Percentiles rank a stretch among this genome's conserved stretches.
phyloP scores from a whole-genome alignment of 805 yeast genomes.

The Lipomyces mesembrius region DNA sequence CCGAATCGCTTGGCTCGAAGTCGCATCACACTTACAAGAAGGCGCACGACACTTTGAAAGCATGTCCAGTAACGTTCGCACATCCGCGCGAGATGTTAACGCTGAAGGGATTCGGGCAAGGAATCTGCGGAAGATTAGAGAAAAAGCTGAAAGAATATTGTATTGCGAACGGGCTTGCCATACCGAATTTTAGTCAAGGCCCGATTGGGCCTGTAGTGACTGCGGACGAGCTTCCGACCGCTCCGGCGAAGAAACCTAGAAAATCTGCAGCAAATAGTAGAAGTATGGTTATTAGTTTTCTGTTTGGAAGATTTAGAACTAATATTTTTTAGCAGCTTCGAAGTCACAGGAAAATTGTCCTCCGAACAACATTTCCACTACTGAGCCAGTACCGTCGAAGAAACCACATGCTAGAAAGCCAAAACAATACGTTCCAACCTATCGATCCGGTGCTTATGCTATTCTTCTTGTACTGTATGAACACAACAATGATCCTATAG shows the following conservation, averaged over 20 bases:
- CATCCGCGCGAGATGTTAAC: constrained; percentile 63
- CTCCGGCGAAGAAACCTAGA: constrained; percentile 8
- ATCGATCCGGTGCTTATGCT: constrained; percentile 84
- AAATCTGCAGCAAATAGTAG: neutral
- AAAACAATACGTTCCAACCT: constrained; percentile 67
- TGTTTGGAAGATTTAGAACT: neutral
- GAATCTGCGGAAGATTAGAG: constrained; percentile 59
- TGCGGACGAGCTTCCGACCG: neutral
- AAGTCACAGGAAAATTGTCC: neutral
- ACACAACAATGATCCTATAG: constrained; percentile 22
- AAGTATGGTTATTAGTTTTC: neutral
- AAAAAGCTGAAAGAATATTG: constrained; percentile 60
- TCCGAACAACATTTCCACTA: neutral
- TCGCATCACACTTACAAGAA: constrained; percentile 57
- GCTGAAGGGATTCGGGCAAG: constrained; percentile 74
- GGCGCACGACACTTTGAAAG: constrained; percentile 60
- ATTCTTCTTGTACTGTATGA: constrained; percentile 65
- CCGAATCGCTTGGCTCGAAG: constrained; percentile 51
- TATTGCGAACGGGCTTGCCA: constrained; percentile 52
- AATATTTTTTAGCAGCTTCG: neutral
- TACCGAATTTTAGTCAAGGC: constrained; percentile 48
- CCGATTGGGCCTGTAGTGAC: neutral
- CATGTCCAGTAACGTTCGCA: constrained; percentile 52
- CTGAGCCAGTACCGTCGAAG: neutral
- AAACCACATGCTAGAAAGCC: constrained; percentile 35